Evolutionary conservation across 2,329 filamentous ascomycete species (phyloP), one percentile per base, ranked within the genome.

Genomic region (Penicillium sp.): DNA sequence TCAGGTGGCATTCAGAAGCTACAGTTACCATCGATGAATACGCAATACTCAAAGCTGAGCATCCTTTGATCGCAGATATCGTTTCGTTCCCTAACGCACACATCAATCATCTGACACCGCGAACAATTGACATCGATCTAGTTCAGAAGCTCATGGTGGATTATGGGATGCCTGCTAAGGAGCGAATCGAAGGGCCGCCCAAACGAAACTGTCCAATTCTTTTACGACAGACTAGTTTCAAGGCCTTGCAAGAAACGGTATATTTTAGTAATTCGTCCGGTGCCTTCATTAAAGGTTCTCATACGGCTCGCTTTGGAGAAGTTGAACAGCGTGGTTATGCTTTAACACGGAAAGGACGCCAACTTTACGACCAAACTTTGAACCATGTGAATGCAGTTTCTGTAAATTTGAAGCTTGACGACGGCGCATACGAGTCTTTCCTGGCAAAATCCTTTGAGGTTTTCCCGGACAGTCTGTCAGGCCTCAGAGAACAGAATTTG

Each of bases 101-200:
- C 55, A 79, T 82, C 58, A 83, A 82, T 52, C 80, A 82, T 47
- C 71, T 83, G 1, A 82, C 80, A 0, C 80, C 80, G 0, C 69
- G 78, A 1, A 79, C 78, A 0, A 65, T 81, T 3, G 75, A 82
- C 47, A 82, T 83, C 21, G 68, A 73, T 8, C 58, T 68, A 0
- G 77, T 73, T 1, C 78, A 82, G 46, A 39, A 56, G 2, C 55
- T 58, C 3, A 83, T 83, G 80, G 42, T 63, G 0, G 50, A 56
- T 1, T 60, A 62, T 2, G 74, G 74, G 0, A 68, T 83, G 48
- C 60, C 70, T 1, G 74, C 71, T 0, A 83, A 83, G 53, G 73
- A 77, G 0, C 66, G 72, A 0, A 80, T 83, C 15, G 80, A 83
- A 51, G 80, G 80, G 0, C 80, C 80, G 0, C 80, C 80, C 0